Evolutionary conservation across 495 filamentous ascomycete genomes (phyloP).

Genomic region (Hypoxylon rickii): DNA sequence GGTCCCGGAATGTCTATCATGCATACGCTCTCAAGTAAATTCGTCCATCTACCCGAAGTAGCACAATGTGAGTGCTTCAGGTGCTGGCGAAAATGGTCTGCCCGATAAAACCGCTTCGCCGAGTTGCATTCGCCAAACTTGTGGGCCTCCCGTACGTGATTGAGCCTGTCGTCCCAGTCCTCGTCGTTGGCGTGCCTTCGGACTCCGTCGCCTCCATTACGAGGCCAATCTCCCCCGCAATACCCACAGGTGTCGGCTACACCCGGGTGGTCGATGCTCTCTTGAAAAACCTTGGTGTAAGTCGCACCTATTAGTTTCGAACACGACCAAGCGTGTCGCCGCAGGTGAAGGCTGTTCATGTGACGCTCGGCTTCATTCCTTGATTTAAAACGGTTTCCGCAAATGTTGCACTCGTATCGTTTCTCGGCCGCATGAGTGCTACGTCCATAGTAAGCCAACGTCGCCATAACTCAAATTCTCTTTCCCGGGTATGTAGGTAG

Average conservation of each 20-base stretch:
- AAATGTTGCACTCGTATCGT: conserved; percentile 78
- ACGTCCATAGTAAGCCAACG: neutral
- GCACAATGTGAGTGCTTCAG: conserved; percentile 75
- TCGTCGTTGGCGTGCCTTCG: conserved; percentile 33
- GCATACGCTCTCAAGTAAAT: conserved; percentile 75
- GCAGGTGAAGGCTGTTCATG: conserved; percentile 85
- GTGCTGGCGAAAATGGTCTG: conserved; percentile 90
- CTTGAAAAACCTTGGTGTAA: conserved; percentile 68
- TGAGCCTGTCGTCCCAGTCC: conserved; percentile 43
- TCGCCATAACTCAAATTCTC: neutral
- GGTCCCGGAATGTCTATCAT: conserved; percentile 70
- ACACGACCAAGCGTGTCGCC: conserved; percentile 85
- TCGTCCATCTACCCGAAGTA: conserved; percentile 82
- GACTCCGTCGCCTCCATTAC: conserved; percentile 65
- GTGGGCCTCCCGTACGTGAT: conserved; percentile 73
- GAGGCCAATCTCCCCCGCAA: conserved; percentile 80
- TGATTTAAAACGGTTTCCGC: conserved; percentile 85
- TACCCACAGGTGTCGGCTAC: conserved; percentile 76
- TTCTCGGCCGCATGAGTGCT: conserved; percentile 74
- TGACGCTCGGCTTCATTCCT: conserved; percentile 90
- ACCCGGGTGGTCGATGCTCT: conserved; percentile 50
- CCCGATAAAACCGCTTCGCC: conserved; percentile 84
- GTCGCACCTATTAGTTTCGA: conserved; percentile 51
- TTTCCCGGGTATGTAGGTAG: no score
- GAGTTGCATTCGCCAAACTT: conserved; percentile 87